Base-by-base conservation (phyloP, 192 early-diverging fungal species). In the Spizellomyces punctatus region DNA sequence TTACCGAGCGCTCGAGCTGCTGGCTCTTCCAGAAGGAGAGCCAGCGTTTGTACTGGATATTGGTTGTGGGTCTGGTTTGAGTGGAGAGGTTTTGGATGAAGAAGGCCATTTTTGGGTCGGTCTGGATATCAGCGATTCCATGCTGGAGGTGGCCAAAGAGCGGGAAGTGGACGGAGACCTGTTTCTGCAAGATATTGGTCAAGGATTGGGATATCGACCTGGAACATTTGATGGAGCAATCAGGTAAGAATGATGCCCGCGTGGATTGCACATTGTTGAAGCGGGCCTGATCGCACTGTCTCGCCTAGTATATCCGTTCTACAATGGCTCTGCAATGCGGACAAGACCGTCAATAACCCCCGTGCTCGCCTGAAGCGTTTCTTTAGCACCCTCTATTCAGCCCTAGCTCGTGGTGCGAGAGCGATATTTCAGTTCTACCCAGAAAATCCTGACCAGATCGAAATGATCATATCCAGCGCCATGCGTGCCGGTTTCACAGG, bases 281-380 rank as follows among this genome's bases (percentile, higher is more conserved):
- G 1, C 1, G 48, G 45, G 14, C 0, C 16, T n/a, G 47, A 66
- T 41, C 64, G 14, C n/a, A 48, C 45, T 66, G 4, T n/a, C 43
- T 71, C 58, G 27, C 27, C 27, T 36, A 36, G 91, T 73, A 89
- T 99, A 48, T 99, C 97, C 0, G 96, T 96, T 6, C 74, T 99
- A 42, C 97, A 99, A 79, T 99, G 96, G 97, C 89, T 99, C 36
- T 99, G 96, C 75, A 99, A 99, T 76, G 96, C 97, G 7, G 97
- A 99, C 83, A 92, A 92, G 73, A 76, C 83, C n/a, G 88, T 88
- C 67, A 92, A 99, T 74, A 83, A 86, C 62, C 97, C 97, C 21
- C 86, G 91, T 64, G 82, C 89, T 10, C 89, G 97, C 12, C 80
- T 99, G 16, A 80, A 79, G 52, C 85, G 94, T 16, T 99, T 99